Percentiles rank a stretch among this genome's conserved stretches.
phyloP scores from a whole-genome alignment of 192 early-diverging fungal genomes.

The Allomyces macrogynus region DNA sequence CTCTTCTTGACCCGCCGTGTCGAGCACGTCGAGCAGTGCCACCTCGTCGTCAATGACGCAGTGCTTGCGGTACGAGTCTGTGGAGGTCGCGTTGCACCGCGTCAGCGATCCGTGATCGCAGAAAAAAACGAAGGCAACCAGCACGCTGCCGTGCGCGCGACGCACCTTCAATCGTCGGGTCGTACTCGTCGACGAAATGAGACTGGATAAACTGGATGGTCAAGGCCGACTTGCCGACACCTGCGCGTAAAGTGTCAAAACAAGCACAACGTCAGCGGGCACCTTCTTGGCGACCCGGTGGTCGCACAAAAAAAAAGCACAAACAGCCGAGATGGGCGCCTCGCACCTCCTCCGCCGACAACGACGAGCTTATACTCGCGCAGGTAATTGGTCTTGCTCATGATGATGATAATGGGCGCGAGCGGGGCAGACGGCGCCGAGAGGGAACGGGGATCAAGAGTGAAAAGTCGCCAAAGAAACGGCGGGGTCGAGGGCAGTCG shows the following conservation, averaged over 20 bases:
- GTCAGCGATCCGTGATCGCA: too few species aligned
- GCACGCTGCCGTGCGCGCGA: too few species aligned
- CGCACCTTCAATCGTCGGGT: conserved; percentile 81
- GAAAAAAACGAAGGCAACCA: neutral
- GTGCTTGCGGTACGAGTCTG: conserved; percentile 93
- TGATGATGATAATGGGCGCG: conserved; percentile 1
- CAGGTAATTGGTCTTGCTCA: conserved; percentile 25
- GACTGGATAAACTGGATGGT: conserved; percentile 66
- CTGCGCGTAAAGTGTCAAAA: neutral
- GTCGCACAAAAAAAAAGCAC: neutral
- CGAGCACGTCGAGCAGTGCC: conserved; percentile 77
- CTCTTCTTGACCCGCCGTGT: conserved; percentile 92
- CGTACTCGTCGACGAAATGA: conserved; percentile 77
- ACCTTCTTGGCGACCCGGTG: neutral
- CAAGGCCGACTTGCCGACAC: conserved; percentile 59
- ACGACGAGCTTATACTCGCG: conserved; percentile 58
- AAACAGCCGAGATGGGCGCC: neutral
- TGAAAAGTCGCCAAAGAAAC: too few species aligned
- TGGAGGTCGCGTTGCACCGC: neutral
- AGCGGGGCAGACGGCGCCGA: too few species aligned
- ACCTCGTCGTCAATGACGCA: conserved; percentile 75
- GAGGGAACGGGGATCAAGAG: too few species aligned
- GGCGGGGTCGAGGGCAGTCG: too few species aligned
- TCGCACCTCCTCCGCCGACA: conserved; percentile 58
- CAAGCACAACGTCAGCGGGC: too few species aligned